Evolutionary conservation across 352 stramenopile genomes (phyloP), one percentile per base, ranked within the genome.

Genomic region (Phytopythium aichiense): DNA sequence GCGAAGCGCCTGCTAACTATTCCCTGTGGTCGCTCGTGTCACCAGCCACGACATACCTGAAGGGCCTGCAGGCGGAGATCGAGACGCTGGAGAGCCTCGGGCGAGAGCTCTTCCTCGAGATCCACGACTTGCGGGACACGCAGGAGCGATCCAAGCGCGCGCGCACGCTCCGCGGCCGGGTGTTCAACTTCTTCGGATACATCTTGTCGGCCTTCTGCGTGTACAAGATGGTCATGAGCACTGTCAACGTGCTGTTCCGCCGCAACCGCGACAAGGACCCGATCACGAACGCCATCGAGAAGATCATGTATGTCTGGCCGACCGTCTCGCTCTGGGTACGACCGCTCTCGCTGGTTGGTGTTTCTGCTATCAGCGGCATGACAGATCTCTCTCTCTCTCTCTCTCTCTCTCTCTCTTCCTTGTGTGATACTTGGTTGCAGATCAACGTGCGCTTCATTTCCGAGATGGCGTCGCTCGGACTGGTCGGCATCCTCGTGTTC

Each of bases 191-290:
- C 20, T 91, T 92, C 40, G 85, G 82, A 23, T 92, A 92, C 60
- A 65, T 87, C 18, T 72, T 94, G 53, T 92, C 81, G 49, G 79
- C 62, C 11, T 92, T 94, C 56, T 94, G 85, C 49, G 69, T 94
- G 51, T 94, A 94, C 76, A 94, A 94, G 58, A 94, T 92, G 85
- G 55, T 89, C 37, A 92, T 92, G 83, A 92, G 83, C 70, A 92
- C 81, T 0, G 64, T 90, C 31, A 94, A 94, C 63, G 83, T 92
- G 35, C 73, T 89, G 8, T 92, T 94, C 49, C 74, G 77, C 25
- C 72, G 83, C 30, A 91, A 89, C 58, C 80, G 85, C 38, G 85
- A 94, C 46, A 94, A 91, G 61, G 85, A 94, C 25, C 85, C 85
- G 56, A 94, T 94, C 68, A 92, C 85, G 0, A 73, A 88, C 58